Evolutionary conservation across 495 filamentous ascomycete species (phyloP), one percentile per base, ranked within the genome.

Genomic region (Penicillium samsonianum): DNA sequence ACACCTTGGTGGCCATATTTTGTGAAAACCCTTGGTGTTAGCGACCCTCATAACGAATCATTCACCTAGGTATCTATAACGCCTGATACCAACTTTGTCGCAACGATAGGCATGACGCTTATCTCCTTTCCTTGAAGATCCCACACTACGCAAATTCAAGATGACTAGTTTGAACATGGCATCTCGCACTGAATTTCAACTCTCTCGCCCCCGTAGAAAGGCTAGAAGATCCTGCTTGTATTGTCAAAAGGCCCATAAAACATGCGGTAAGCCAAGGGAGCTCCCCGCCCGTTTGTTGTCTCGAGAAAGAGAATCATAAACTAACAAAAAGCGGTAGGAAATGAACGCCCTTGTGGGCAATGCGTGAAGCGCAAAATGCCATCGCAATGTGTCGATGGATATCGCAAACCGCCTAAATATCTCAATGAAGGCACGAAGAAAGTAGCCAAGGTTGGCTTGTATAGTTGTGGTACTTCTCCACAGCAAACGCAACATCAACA

Each of bases 381-480:
- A 43, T n/a, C 26, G 7, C 43, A 40, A 25, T 62, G 59, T 42
- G 50, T 58, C 2, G 59, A 62, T 25, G 54, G 59, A n/a, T 6
- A 25, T 33, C 59, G 55, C 20, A 62, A 62, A 16, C 37, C 28
- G 10, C 59, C 59, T 1, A 62, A 58, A 54, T 62, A 62, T 16
- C 50, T 62, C 1, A 20, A 14, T 20, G 38, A 41, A 5, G 23
- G 26, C 23, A 16, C 43, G 9, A 48, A 40, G 4, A 51, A 52
- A 28, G 7, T 2, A 19, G 10, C 14, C 7, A 42, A 14, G 12
- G 35, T 5, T 22, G 19, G 30, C n/a, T 31, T 30, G 1, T 9
- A 35, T 23, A 8, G 28, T n/a, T 22, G 5, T 11, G 10, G 16
- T 20, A 17, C 17, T 19, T 33, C 28, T 7, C 4, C 19, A 2